Conservation (phyloP, 495 filamentous ascomycete species). For the Penicillium ucsense region DNA sequence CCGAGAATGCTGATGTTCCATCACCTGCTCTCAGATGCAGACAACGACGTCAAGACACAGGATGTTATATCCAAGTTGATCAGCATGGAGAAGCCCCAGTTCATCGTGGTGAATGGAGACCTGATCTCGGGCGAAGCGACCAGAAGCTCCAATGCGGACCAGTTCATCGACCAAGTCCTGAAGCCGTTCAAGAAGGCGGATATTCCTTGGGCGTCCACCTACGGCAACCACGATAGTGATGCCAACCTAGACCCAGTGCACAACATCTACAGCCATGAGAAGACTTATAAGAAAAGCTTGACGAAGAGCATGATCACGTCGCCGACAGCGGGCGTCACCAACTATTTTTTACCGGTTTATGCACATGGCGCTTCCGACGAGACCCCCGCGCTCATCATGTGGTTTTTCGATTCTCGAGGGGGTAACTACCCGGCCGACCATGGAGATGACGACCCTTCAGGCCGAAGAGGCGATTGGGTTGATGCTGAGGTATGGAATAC, state of each 20-base stretch:
- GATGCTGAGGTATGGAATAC: slow-evolving; percentile 13
- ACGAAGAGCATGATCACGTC: slow-evolving; percentile 40
- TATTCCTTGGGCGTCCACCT: slow-evolving; percentile 56
- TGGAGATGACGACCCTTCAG: slow-evolving; percentile 20
- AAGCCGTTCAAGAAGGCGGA: slow-evolving; percentile 41
- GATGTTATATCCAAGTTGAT: slow-evolving; percentile 52
- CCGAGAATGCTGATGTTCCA: no score
- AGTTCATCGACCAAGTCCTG: slow-evolving; percentile 54
- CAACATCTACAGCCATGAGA: slow-evolving; percentile 46
- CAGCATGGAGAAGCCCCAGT: slow-evolving; percentile 41
- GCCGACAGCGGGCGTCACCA: slow-evolving; percentile 48
- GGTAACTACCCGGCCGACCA: slow-evolving; percentile 43
- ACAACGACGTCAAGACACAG: slow-evolving; percentile 44
- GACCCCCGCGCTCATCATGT: slow-evolving; percentile 47
- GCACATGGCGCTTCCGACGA: slow-evolving; percentile 3
- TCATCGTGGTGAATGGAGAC: slow-evolving; percentile 67
- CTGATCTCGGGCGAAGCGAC: slow-evolving; percentile 63
- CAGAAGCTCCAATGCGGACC: slow-evolving; percentile 44
- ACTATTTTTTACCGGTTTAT: slow-evolving; percentile 56
- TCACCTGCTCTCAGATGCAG: not conserved
- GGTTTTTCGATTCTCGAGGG: slow-evolving; percentile 69
- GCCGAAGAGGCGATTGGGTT: slow-evolving; percentile 29
- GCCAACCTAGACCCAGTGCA: slow-evolving; percentile 44
- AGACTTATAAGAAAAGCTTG: slow-evolving; percentile 39
- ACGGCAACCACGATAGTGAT: slow-evolving; percentile 66